A percentile compares a stretch with the other conserved stretches of the same genome.
Evolutionary conservation across 805 yeast genomes (phyloP).

Genomic region (Pichia nakasei): DNA sequence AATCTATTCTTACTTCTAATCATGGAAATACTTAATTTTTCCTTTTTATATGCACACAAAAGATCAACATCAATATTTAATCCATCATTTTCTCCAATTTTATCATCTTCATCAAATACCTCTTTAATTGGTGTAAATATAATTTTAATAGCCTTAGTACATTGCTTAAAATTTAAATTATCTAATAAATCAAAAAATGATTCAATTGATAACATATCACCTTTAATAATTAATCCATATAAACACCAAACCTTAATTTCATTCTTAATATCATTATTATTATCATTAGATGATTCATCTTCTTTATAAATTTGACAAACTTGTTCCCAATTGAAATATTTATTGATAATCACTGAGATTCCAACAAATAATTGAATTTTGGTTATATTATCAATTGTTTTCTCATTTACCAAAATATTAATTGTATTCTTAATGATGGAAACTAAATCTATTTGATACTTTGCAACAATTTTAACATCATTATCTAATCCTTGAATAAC

Average conservation of each 20-base stretch:
- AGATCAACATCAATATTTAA: not conserved
- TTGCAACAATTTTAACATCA: not conserved
- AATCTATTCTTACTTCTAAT: constrained; percentile 13
- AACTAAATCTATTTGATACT: not conserved
- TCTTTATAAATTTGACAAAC: not conserved
- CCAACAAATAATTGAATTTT: constrained; percentile 6
- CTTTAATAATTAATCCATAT: constrained; percentile 11
- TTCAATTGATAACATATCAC: constrained; percentile 6
- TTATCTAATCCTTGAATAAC: constrained; percentile 5
- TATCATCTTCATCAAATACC: not conserved
- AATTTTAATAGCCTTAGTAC: constrained; percentile 5
- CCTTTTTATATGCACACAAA: constrained; percentile 3
- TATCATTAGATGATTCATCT: no score
- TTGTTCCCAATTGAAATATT: constrained; percentile 7
- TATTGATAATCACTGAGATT: constrained; percentile 9
- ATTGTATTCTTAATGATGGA: not conserved
- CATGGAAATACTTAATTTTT: constrained; percentile 1
- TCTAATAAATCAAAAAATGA: constrained; percentile 3
- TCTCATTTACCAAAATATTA: no score
- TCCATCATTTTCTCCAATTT: not conserved
- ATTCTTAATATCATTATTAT: not conserved
- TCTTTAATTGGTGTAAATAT: constrained; percentile 9
- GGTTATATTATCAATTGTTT: not conserved
- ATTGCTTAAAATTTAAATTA: not conserved
- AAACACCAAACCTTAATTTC: constrained; percentile 11